Base-by-base conservation (phyloP, 2,329 filamentous ascomycete species). In the Pyrenochaeta sp. region DNA sequence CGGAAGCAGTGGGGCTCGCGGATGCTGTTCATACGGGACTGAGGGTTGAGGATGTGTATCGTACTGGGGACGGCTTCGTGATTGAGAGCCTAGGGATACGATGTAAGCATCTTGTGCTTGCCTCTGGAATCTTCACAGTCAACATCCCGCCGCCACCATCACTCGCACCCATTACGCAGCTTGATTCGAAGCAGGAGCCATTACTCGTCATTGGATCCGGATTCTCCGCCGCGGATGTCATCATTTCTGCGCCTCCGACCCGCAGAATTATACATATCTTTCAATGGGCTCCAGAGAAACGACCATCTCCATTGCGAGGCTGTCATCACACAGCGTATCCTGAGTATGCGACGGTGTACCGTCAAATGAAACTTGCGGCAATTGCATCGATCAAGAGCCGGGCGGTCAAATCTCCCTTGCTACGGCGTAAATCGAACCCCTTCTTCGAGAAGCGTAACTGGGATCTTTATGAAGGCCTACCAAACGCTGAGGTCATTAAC, bases 251-350 rank as follows among this genome's bases (percentile, higher is more conserved):
- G 22, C 77, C 81, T 28, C 71, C 77, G 13, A 66, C 75, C n/a
- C 82, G 83, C 46, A 83, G 80, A 52, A 82, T 88, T 43, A 73
- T 88, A n/a, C 86, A 88, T 64, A 70, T 87, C 51, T 88, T 83
- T 71, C 84, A 84, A 68, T 88, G 86, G 86, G 79, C 81, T n/a
- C 84, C 85, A 0, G 79, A 85, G 8, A 79, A 77, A 5, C 79
- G 80, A 19, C 85, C 85, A 0, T 87, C 85, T 0, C 86, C 86
- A 2, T 73, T 88, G 12, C 82, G 83, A 22, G 81, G 82, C 37
- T 88, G 86, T 57, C 86, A 88, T 65, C 83, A 85, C 46, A 82
- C 84, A 44, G 86, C 85, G 30, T 88, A 88, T 65, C 86, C 86
- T 0, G 86, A 88, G 60, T 88, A 88, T 67, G 85, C 86, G 0